Percentiles rank a stretch among this genome's conserved stretches.
Evolutionary conservation across 306 rosid species (phyloP).

Genomic region (Leucaena leucocephala): DNA sequence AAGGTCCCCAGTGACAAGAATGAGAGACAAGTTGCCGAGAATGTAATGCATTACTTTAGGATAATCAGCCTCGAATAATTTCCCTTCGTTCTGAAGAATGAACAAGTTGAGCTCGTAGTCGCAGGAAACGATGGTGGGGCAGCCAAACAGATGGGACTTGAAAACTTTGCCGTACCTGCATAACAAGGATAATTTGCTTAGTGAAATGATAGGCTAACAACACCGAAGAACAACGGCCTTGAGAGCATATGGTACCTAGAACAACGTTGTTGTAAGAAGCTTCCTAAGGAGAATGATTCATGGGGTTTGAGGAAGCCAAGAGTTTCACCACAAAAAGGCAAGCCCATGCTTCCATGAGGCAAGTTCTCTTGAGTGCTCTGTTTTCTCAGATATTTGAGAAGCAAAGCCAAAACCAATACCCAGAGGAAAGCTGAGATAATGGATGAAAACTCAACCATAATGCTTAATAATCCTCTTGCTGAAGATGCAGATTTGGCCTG

Average conservation of each 20-base stretch:
- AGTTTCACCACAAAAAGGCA: constrained; percentile 70
- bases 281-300: constrained; percentile 61
- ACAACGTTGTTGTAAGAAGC: constrained; percentile 60
- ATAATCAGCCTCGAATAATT: constrained; percentile 63
- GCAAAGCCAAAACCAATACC: constrained; percentile 34
- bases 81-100: constrained; percentile 81
- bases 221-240: constrained; percentile 8
- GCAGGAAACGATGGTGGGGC: constrained; percentile 74
- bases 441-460: constrained; percentile 40
- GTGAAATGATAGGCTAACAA: constrained; percentile 4
- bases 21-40: constrained; percentile 59
- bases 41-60: constrained; percentile 73
- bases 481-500: constrained; percentile 19
- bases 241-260: constrained; percentile 45
- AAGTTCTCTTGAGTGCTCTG: constrained; percentile 29
- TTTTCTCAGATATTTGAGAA: constrained; percentile 42
- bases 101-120: constrained; percentile 70
- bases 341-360: constrained; percentile 76
- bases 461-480: constrained; percentile 21
- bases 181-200: constrained; percentile 19
- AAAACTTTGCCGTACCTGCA: constrained; percentile 79
- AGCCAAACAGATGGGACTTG: constrained; percentile 77
- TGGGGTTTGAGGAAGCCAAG: constrained; percentile 74
- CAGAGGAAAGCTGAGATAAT: constrained; percentile 37
- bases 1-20: constrained; percentile 55